phyloP scores from a whole-genome alignment of 805 yeast genomes.

The Wickerhamiella alocasiicola region DNA sequence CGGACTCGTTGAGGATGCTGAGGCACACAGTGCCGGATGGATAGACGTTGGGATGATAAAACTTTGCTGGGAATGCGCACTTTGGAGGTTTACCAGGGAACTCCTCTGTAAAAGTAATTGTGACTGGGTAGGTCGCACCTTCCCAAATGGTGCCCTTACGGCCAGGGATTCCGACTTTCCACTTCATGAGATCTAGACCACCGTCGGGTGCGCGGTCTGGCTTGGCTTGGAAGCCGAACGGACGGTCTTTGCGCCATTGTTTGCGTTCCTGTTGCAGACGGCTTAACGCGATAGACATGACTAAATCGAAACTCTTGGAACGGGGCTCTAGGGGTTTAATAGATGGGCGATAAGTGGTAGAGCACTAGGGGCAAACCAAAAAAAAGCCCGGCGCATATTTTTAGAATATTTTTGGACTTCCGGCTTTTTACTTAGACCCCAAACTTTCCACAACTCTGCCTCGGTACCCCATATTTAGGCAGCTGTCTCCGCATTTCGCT shows the following conservation, averaged over 20 bases:
- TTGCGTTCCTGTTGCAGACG: constrained; percentile 92
- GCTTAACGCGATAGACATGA: constrained; percentile 43
- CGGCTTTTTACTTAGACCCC: no score
- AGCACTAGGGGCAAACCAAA: no score
- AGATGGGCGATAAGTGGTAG: no score
- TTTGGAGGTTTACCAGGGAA: constrained; percentile 97
- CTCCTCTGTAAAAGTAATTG: constrained; percentile 69
- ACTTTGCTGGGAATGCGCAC: constrained; percentile 75
- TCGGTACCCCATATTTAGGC: no score
- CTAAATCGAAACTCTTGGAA: not conserved
- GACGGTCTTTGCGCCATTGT: constrained; percentile 97
- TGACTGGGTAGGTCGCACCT: constrained; percentile 76
- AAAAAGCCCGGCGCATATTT: no score
- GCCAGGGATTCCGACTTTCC: constrained; percentile 97
- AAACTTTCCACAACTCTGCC: no score
- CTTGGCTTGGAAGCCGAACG: constrained; percentile 92
- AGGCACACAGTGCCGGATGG: constrained; percentile 96
- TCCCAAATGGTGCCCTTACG: constrained; percentile 78
- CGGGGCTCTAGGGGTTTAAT: no score
- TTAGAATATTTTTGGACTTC: no score
- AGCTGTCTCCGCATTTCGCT: no score
- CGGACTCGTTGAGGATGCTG: constrained; percentile 83
- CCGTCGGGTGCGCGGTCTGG: constrained; percentile 78
- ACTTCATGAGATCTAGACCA: constrained; percentile 63
- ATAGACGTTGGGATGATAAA: constrained; percentile 94